Conservation (phyloP, 2,329 filamentous ascomycete genomes). For the Cladophialophora psammophila region DNA sequence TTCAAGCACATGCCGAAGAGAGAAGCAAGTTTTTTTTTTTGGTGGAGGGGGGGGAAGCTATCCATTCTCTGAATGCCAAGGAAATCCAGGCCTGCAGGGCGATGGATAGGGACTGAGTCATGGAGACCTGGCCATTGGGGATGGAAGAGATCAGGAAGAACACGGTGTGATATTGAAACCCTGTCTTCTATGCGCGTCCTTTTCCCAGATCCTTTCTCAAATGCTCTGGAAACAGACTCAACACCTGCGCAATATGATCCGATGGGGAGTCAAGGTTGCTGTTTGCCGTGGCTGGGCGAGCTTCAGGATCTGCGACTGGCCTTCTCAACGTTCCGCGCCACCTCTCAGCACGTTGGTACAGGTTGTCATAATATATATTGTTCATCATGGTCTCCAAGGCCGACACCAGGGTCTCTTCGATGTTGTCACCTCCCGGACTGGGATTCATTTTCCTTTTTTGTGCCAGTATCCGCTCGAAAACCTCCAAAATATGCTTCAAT, state of each 20-base stretch:
- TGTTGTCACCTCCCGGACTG: neutral
- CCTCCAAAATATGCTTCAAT: constrained; percentile 13
- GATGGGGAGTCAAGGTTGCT: neutral
- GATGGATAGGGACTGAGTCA: constrained; percentile 9
- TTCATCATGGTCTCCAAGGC: constrained; percentile 7
- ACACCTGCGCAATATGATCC: neutral
- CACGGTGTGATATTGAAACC: neutral
- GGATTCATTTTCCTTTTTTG: constrained; percentile 1
- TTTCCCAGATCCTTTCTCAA: neutral
- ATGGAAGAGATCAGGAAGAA: constrained; percentile 15
- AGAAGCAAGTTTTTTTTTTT: neutral
- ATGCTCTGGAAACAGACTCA: neutral
- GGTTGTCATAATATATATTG: constrained; percentile 2
- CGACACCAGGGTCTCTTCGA: neutral
- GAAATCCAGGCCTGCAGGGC: constrained; percentile 8
- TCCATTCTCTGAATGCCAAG: constrained; percentile 4
- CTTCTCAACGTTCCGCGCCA: neutral
- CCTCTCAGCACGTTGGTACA: neutral
- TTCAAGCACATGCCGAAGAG: constrained; percentile 6
- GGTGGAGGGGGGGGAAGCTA: too few relatives aligned
- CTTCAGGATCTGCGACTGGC: neutral
- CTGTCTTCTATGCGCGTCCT: neutral
- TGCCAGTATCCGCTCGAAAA: constrained; percentile 17
- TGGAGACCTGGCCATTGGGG: constrained; percentile 11
- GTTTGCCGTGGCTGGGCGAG: neutral